Percentiles rank a stretch among this genome's conserved stretches.
These are phyloP conservation scores for Globisporangium abappressorium DNA, from an alignment of 352 stramenopile genomes.

Conservation along the genomic window DNA sequence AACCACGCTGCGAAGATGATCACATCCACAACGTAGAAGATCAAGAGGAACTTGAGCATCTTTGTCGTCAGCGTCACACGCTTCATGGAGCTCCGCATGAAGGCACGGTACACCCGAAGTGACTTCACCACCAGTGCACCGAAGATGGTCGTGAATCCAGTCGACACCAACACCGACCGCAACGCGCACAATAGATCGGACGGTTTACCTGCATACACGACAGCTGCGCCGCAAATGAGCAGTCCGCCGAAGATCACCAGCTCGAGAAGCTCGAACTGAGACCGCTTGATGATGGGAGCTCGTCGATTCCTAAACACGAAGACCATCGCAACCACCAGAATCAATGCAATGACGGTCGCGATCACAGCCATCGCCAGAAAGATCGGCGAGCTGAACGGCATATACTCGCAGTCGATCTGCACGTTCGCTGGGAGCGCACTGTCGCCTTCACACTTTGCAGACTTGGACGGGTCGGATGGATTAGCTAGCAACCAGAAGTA, in stretches of 20 bases:
- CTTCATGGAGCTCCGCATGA: slow-evolving; percentile 22
- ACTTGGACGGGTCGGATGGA: slow-evolving; percentile 17
- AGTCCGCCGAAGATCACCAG: slow-evolving; percentile 26
- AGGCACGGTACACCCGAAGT: slow-evolving; percentile 31
- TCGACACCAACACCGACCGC: slow-evolving; percentile 22
- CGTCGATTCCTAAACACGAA: slow-evolving; percentile 28
- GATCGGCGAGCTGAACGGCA: slow-evolving; percentile 21
- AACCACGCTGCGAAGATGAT: slow-evolving; percentile 14
- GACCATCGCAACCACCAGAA: slow-evolving; percentile 12
- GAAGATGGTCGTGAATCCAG: slow-evolving; percentile 29
- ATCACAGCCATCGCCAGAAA: slow-evolving; percentile 18
- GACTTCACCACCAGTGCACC: slow-evolving; percentile 28
- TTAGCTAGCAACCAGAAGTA: slow-evolving; percentile 33
- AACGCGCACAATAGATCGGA: slow-evolving; percentile 15
- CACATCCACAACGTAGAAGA: slow-evolving; percentile 12
- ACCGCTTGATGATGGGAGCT: slow-evolving; percentile 29
- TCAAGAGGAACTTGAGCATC: slow-evolving; percentile 16
- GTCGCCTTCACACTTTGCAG: slow-evolving; percentile 30
- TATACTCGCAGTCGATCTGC: slow-evolving; percentile 31
- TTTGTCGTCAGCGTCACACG: slow-evolving; percentile 12
- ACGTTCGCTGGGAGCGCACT: slow-evolving; percentile 17
- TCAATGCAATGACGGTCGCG: slow-evolving; percentile 3
- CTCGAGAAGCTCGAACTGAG: slow-evolving; percentile 27
- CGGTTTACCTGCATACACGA: slow-evolving; percentile 21
- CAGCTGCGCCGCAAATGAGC: slow-evolving; percentile 20